These are phyloP conservation scores for Cytospora mali DNA, from an alignment of 2,329 filamentous ascomycete genomes.

Conservation along the genomic window DNA sequence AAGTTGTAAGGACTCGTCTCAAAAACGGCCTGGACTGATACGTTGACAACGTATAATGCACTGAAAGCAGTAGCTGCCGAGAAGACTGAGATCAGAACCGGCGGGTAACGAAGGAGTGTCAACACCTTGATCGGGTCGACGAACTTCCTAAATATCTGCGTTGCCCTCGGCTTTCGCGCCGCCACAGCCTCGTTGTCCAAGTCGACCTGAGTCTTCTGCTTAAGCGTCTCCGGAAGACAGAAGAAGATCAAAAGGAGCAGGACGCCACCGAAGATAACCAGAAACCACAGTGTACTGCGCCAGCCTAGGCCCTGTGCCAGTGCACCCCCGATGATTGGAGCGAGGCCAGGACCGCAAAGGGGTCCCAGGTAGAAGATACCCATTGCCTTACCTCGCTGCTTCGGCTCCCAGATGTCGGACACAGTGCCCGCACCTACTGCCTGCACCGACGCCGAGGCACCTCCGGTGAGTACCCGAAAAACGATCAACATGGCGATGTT, in stretches of 20 bases:
- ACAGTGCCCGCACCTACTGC: conserved; percentile 82
- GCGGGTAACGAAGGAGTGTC: no score
- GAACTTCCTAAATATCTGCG: no score
- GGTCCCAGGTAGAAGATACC: conserved; percentile 80
- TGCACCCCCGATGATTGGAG: conserved; percentile 74
- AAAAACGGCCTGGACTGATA: no score
- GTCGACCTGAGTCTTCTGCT: background rate
- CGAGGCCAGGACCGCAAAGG: conserved; percentile 72
- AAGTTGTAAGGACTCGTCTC: no score
- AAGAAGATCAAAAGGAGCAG: conserved; percentile 57
- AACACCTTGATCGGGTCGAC: no score
- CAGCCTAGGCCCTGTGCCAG: conserved; percentile 69
- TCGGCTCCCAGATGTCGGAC: conserved; percentile 77
- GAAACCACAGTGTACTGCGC: conserved; percentile 77
- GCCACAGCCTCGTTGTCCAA: background rate
- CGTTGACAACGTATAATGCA: no score
- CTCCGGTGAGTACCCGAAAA: conserved; percentile 73
- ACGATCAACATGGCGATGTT: conserved; percentile 76
- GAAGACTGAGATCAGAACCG: no score
- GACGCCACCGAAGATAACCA: conserved; percentile 68
- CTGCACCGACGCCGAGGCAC: conserved; percentile 77
- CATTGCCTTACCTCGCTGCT: conserved; percentile 75
- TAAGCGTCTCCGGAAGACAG: conserved; percentile 50
- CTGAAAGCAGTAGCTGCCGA: no score
- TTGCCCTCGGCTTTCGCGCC: no score